phyloP scores from a whole-genome alignment of 257 asterid species.

The Ehretia macrophylla region DNA sequence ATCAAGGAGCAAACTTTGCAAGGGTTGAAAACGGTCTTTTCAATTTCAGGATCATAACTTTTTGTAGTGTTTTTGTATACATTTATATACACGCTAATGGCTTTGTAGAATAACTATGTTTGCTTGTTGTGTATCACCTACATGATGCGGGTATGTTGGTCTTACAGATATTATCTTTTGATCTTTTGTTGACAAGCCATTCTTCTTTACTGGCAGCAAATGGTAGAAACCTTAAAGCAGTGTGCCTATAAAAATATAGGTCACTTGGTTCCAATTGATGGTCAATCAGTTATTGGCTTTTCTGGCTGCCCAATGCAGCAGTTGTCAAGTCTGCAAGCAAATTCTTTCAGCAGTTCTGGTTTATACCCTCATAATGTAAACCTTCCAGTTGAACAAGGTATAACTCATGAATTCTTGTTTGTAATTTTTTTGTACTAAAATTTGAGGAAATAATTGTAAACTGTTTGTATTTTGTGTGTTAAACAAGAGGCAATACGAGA shows the following conservation, averaged over 20 bases:
- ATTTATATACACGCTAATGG: no score
- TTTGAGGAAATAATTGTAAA: no score
- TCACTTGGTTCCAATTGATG: constrained; percentile 39
- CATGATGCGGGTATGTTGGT: neutral
- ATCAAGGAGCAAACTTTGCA: no score
- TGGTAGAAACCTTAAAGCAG: constrained; percentile 51
- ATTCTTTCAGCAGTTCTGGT: constrained; percentile 22
- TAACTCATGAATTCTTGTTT: constrained; percentile 1
- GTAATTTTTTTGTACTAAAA: neutral
- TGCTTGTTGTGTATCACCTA: no score
- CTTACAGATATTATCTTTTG: neutral
- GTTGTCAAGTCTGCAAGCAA: constrained; percentile 28
- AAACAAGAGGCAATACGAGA: no score
- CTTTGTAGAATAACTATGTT: no score
- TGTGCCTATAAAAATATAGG: constrained; percentile 39
- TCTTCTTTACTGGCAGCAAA: constrained; percentile 32
- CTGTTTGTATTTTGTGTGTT: no score
- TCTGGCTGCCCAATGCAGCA: constrained; percentile 36
- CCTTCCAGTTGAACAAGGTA: constrained; percentile 53
- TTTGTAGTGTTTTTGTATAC: no score
- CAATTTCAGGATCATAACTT: no score
- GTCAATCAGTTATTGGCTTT: constrained; percentile 21
- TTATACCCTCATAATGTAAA: constrained; percentile 27
- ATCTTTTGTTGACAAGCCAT: constrained; percentile 15
- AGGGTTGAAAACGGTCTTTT: no score